These are phyloP conservation scores for Suhomyces chickasaworum DNA, from an alignment of 1,139 yeast species.

Conservation along the genomic window DNA sequence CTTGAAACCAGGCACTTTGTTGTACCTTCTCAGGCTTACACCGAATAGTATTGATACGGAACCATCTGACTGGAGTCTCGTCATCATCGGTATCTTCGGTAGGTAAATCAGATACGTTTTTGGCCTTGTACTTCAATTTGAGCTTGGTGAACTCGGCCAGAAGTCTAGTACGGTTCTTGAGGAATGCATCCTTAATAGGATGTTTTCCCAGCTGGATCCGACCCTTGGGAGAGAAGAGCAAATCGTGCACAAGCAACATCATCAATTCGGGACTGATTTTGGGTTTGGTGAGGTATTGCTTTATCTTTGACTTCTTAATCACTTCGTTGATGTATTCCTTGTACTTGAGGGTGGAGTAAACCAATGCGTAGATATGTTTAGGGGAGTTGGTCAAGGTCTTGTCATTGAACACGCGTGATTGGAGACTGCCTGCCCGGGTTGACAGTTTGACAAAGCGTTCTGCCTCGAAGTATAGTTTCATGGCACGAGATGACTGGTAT, in stretches of 20 bases:
- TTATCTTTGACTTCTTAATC: slow-evolving; percentile 66
- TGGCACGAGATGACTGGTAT: slow-evolving; percentile 20
- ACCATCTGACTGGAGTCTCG: slow-evolving; percentile 88
- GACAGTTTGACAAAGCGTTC: slow-evolving; percentile 46
- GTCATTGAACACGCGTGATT: slow-evolving; percentile 64
- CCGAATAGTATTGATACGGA: slow-evolving; percentile 69
- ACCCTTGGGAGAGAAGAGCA: slow-evolving; percentile 72
- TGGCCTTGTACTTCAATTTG: slow-evolving; percentile 67
- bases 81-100: slow-evolving; percentile 43
- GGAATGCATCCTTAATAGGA: slow-evolving; percentile 77
- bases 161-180: slow-evolving; percentile 76
- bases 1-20: slow-evolving; percentile 40
- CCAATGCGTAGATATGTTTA: slow-evolving; percentile 82
- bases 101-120: slow-evolving; percentile 37
- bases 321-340: slow-evolving; percentile 61
- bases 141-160: slow-evolving; percentile 80
- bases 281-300: slow-evolving; percentile 37
- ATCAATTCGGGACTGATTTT: slow-evolving; percentile 52
- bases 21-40: slow-evolving; percentile 40
- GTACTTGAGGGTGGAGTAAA: slow-evolving; percentile 73
- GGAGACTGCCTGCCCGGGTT: slow-evolving; percentile 50
- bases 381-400: slow-evolving; percentile 49
- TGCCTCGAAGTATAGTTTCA: slow-evolving; percentile 68
- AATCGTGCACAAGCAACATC: slow-evolving; percentile 74
- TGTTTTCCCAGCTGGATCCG: slow-evolving; percentile 89